Evolutionary conservation across 345 rosid species (phyloP).

Genomic region (Dimocarpus longan): DNA sequence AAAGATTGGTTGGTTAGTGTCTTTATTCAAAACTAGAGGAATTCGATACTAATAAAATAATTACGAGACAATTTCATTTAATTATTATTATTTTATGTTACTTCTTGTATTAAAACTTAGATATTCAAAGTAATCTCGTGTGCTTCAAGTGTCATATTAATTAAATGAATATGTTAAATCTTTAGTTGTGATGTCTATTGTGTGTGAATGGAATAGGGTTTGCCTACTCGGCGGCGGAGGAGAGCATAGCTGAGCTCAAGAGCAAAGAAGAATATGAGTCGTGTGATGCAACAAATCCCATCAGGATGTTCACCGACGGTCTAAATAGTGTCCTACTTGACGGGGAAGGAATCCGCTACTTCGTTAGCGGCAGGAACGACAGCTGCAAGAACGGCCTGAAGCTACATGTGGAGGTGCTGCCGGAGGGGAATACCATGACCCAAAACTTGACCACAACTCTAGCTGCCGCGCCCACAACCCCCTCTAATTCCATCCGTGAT

Average conservation of each 20-base stretch:
- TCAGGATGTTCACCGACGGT: constrained; percentile 53
- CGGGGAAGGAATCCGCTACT: constrained; percentile 56
- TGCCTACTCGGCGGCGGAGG: constrained; percentile 51
- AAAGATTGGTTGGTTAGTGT: too few species aligned
- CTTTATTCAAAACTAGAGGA: background rate
- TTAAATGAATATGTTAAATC: too few species aligned
- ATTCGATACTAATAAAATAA: too few species aligned
- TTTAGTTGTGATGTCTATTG: background rate
- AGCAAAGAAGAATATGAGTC: constrained; percentile 51
- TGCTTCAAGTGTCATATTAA: background rate
- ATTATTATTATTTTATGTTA: background rate
- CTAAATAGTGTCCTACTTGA: constrained; percentile 36
- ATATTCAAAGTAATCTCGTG: background rate
- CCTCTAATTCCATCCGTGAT: constrained; percentile 38
- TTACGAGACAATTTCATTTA: background rate
- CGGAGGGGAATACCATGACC: constrained; percentile 3
- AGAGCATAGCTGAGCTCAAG: constrained; percentile 50
- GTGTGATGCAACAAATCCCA: constrained; percentile 56
- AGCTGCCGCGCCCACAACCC: constrained; percentile 38
- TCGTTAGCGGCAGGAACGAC: constrained; percentile 43
- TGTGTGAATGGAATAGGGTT: constrained; percentile 43
- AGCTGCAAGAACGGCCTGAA: constrained; percentile 66
- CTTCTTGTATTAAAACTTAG: background rate
- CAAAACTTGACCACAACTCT: background rate
- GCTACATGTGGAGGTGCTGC: constrained; percentile 53